Percentiles rank a stretch among this genome's conserved stretches.
phyloP scores from a whole-genome alignment of 2,329 filamentous ascomycete species.

The Sporothrix schenckii region DNA sequence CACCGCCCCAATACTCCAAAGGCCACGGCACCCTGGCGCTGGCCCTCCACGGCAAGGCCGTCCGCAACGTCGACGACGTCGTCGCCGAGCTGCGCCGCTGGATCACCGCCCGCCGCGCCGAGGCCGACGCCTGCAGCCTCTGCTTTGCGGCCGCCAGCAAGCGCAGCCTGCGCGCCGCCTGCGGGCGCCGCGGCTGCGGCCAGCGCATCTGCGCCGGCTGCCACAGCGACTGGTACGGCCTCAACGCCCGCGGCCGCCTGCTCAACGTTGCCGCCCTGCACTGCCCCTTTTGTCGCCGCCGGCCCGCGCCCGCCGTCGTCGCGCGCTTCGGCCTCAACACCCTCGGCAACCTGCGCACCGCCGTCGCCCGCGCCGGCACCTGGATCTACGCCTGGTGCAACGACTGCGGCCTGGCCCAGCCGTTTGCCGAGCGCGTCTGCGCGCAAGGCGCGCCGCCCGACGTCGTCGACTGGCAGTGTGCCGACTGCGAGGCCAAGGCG shows the following conservation, averaged over 20 bases:
- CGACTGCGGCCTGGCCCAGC: constrained; percentile 48
- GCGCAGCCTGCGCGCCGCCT: constrained; percentile 47
- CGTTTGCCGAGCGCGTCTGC: constrained; percentile 50
- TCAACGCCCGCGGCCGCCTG: constrained; percentile 49
- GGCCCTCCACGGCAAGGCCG: constrained; percentile 44
- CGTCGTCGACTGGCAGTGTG: constrained; percentile 48
- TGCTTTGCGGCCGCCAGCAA: constrained; percentile 49
- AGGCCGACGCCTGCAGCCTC: constrained; percentile 49
- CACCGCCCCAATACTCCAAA: no score
- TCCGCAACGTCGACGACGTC: constrained; percentile 48
- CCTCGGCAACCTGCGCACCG: constrained; percentile 46
- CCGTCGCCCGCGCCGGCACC: constrained; percentile 46
- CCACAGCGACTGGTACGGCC: constrained; percentile 50
- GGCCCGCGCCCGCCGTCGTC: constrained; percentile 46
- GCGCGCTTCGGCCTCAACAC: constrained; percentile 43
- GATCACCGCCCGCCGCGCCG: constrained; percentile 46
- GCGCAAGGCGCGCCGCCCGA: constrained; percentile 47
- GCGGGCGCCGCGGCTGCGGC: constrained; percentile 50
- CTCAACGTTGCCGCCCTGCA: constrained; percentile 54
- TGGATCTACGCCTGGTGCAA: constrained; percentile 56
- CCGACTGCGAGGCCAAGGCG: constrained; percentile 42
- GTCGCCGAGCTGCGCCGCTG: constrained; percentile 44
- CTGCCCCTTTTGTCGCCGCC: constrained; percentile 56
- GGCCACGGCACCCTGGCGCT: constrained; percentile 34
- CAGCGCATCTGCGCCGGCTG: constrained; percentile 51